Evolutionary conservation across 768 basidiomycete species (phyloP).

Genomic region (Serendipita sp.): DNA sequence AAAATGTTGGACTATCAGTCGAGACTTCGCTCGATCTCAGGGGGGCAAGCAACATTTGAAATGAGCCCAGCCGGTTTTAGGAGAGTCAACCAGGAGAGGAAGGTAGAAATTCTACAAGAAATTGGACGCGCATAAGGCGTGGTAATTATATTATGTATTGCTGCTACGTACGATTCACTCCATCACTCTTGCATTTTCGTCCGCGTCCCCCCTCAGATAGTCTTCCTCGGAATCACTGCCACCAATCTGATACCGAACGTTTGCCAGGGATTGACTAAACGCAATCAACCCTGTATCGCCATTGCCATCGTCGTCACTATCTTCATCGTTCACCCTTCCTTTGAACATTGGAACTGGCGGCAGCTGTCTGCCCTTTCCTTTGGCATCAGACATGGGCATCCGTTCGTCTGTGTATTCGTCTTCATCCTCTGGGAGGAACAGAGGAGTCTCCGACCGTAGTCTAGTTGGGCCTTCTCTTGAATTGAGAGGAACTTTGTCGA

Average conservation of each 20-base stretch:
- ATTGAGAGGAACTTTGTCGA: conserved; percentile 10
- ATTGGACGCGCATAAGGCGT: conserved; percentile 48
- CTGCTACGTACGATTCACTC: conserved; percentile 7
- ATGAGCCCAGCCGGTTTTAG: conserved; percentile 66
- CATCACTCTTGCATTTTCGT: not conserved
- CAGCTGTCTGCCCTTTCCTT: conserved; percentile 13
- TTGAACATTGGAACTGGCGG: conserved; percentile 30
- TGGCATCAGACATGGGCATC: conserved; percentile 5
- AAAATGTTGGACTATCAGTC: conserved; percentile 68
- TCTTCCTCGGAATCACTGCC: not conserved
- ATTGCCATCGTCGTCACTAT: conserved; percentile 20
- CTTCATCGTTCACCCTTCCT: conserved; percentile 16
- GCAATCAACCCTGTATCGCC: conserved; percentile 42
- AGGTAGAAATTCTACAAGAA: conserved; percentile 57
- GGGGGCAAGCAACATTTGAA: conserved; percentile 69
- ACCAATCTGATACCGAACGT: not conserved
- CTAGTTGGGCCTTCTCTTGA: not conserved
- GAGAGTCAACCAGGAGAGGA: conserved; percentile 42
- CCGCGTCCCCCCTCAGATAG: not conserved
- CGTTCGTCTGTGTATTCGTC: conserved; percentile 19
- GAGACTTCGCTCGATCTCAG: conserved; percentile 61
- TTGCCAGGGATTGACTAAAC: conserved; percentile 50
- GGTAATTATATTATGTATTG: conserved; percentile 7
- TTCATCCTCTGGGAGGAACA: conserved; percentile 52
- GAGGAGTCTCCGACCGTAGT: conserved; percentile 38